These are phyloP conservation scores for Chimonanthus praecox DNA, from an alignment of 164 flowering plant genomes.

Conservation along the genomic window DNA sequence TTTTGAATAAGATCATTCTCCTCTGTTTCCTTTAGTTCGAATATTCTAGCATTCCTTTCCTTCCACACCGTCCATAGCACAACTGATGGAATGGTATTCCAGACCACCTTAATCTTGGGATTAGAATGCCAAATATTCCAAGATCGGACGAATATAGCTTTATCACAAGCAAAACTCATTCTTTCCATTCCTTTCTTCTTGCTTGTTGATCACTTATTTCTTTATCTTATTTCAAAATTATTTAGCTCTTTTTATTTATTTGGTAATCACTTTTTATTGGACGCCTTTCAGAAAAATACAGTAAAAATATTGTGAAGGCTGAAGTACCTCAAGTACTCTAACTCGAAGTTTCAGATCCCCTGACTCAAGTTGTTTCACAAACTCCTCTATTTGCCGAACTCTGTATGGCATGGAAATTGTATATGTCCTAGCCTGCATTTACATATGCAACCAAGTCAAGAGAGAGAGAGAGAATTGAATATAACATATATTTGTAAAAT, in stretches of 20 bases:
- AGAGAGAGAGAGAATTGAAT: not conserved
- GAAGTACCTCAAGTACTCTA: constrained; percentile 83
- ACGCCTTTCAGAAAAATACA: not conserved
- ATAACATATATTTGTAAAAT: not conserved
- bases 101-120: too few relatives aligned
- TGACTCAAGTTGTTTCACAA: constrained; percentile 79
- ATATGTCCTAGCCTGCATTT: constrained; percentile 66
- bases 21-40: too few relatives aligned
- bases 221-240: not conserved
- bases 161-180: not conserved
- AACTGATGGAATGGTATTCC: too few relatives aligned
- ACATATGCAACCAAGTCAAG: not conserved
- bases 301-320: not conserved
- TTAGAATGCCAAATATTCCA: too few relatives aligned
- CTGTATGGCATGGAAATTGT: constrained; percentile 94
- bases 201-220: too few relatives aligned
- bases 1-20: too few relatives aligned
- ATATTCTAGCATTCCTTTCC: too few relatives aligned
- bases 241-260: not conserved
- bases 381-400: constrained; percentile 82
- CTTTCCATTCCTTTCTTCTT: not conserved
- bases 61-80: too few relatives aligned
- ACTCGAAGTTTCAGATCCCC: constrained; percentile 94
- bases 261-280: not conserved
- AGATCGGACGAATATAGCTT: too few relatives aligned